These are phyloP conservation scores for Tuber calosporum DNA, from an alignment of 495 filamentous ascomycete species.

Conservation along the genomic window DNA sequence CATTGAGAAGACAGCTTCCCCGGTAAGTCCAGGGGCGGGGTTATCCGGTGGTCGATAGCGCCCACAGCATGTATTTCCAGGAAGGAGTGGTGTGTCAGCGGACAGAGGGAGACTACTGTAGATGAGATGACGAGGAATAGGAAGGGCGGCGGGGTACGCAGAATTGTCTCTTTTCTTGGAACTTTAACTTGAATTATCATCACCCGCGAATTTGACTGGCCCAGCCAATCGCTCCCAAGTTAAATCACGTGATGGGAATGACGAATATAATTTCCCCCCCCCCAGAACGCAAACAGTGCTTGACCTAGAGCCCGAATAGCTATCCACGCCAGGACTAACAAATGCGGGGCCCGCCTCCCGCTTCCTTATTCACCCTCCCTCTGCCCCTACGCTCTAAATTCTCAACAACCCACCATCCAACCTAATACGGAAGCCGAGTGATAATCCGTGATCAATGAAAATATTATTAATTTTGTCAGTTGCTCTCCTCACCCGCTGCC, in stretches of 20 bases:
- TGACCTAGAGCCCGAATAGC: background rate
- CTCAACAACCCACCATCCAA: background rate
- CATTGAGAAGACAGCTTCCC: conserved; percentile 14
- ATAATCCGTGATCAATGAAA: background rate
- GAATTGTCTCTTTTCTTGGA: background rate
- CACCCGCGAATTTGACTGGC: background rate
- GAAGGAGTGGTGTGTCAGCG: background rate
- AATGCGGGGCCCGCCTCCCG: background rate
- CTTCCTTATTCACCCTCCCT: background rate
- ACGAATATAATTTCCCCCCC: background rate
- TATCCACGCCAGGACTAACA: background rate
- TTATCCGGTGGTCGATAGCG: background rate
- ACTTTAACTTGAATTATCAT: background rate
- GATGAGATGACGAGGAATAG: background rate
- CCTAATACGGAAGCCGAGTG: background rate
- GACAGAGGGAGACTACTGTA: background rate
- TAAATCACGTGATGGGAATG: background rate
- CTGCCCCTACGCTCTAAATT: background rate
- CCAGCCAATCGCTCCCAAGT: background rate
- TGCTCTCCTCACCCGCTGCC: background rate
- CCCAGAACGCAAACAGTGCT: background rate
- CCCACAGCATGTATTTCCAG: background rate
- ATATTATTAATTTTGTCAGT: background rate
- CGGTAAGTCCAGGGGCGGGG: conserved; percentile 9
- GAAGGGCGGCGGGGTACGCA: background rate